Percentiles rank a stretch among this genome's conserved stretches.
Conservation (phyloP, 345 rosid genomes). For the Balakata baccata region DNA sequence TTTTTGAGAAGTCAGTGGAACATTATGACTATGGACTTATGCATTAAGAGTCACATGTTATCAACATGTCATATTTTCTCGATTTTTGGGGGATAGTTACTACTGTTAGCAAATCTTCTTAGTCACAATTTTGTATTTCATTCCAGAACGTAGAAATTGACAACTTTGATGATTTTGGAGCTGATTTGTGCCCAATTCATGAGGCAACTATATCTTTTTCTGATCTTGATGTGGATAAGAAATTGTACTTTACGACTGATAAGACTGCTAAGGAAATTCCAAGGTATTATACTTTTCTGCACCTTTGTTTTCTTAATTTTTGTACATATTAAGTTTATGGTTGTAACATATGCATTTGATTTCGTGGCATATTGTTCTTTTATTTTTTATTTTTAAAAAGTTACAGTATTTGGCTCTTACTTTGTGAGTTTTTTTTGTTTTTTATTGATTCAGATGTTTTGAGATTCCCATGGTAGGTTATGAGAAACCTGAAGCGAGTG, state of each 20-base stretch:
- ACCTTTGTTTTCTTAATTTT: neutral
- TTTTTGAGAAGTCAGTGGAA: neutral
- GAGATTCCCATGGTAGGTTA: constrained; percentile 26
- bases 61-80: neutral
- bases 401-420: neutral
- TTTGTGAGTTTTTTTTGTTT: neutral
- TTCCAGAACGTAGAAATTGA: constrained; percentile 32
- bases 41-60: neutral
- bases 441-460: constrained; percentile 23
- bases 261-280: constrained; percentile 7
- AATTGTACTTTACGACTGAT: constrained; percentile 7
- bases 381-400: constrained; percentile 1
- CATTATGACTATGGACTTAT: neutral
- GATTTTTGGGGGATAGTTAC: neutral
- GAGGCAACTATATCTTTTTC: constrained; percentile 22
- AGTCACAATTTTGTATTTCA: neutral
- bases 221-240: constrained; percentile 23
- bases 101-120: neutral
- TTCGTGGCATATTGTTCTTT: constrained; percentile 1
- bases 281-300: constrained; percentile 21
- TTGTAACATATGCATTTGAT: neutral
- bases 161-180: constrained; percentile 49
- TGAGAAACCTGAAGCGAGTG: constrained; percentile 29
- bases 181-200: constrained; percentile 36
- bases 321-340: neutral